These are phyloP conservation scores for Glonium stellatum DNA, from an alignment of 495 filamentous ascomycete species.

Conservation along the genomic window DNA sequence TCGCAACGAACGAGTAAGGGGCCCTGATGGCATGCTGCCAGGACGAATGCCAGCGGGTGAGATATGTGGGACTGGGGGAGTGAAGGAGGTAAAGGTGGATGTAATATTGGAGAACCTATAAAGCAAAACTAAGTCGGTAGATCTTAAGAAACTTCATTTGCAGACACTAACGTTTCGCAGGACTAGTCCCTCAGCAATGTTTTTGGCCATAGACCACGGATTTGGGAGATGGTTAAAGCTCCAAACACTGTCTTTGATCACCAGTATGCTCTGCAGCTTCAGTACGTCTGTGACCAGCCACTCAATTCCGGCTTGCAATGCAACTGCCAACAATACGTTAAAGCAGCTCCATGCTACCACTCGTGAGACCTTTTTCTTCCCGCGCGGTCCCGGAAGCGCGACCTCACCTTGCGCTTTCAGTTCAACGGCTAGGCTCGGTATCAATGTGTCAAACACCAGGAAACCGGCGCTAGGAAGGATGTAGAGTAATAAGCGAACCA, in stretches of 20 bases:
- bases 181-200: conserved; percentile 45
- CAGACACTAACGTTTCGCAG: conserved; percentile 46
- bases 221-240: conserved; percentile 44
- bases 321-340: conserved; percentile 55
- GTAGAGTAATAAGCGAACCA: conserved; percentile 64
- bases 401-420: conserved; percentile 63
- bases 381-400: conserved; percentile 48
- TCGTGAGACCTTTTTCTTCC: conserved; percentile 26
- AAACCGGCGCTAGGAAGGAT: conserved; percentile 65
- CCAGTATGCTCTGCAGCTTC: conserved; percentile 48
- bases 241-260: conserved; percentile 41
- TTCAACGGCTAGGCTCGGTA: conserved; percentile 57
- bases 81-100: conserved; percentile 71
- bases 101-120: conserved; percentile 52
- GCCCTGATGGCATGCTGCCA: conserved; percentile 60
- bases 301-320: conserved; percentile 41
- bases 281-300: conserved; percentile 46
- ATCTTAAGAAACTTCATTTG: neutral
- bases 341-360: conserved; percentile 51
- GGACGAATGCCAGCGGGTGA: conserved; percentile 46
- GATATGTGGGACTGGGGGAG: conserved; percentile 29
- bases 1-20: conserved; percentile 60
- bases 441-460: conserved; percentile 62
- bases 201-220: conserved; percentile 55
- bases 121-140: neutral